A percentile compares a stretch with the other conserved stretches of the same genome.
These are phyloP conservation scores for Phytophthora rubi DNA, from an alignment of 352 stramenopile species.

Conservation along the genomic window DNA sequence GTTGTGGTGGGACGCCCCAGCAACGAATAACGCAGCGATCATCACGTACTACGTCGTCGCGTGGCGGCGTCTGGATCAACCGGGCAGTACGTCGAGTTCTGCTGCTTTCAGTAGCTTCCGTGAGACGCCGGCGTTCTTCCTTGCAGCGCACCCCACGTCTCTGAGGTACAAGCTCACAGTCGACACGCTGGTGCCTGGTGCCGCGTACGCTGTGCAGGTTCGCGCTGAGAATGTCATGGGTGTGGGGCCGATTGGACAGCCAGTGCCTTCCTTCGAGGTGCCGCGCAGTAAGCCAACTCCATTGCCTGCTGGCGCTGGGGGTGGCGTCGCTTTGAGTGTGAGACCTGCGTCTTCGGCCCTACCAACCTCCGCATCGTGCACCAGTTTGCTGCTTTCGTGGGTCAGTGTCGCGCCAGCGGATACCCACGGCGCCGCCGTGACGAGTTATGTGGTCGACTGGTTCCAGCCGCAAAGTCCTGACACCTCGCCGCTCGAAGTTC, in stretches of 20 bases:
- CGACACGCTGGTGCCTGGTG: conserved; percentile 43
- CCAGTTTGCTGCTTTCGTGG: conserved; percentile 61
- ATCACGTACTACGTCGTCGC: conserved; percentile 91
- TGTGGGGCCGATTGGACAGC: conserved; percentile 33
- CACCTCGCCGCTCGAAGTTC: conserved; percentile 56
- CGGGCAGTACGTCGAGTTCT: conserved; percentile 9
- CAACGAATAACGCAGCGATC: conserved; percentile 78
- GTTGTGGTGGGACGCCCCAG: conserved; percentile 89
- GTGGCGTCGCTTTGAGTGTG: conserved; percentile 62
- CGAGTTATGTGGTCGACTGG: conserved; percentile 81
- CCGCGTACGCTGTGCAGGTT: conserved; percentile 60
- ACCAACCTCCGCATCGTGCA: conserved; percentile 26
- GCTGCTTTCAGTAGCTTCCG: conserved; percentile 39
- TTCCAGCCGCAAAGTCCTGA: conserved; percentile 49
- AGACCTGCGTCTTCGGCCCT: conserved; percentile 39
- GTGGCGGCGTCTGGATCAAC: conserved; percentile 64
- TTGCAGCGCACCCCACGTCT: conserved; percentile 51
- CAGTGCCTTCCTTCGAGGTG: conserved; percentile 61
- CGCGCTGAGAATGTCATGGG: conserved; percentile 84
- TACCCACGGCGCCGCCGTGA: conserved; percentile 54
- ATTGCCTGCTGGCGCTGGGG: conserved; percentile 50
- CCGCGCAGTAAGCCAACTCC: conserved; percentile 59
- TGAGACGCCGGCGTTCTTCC: conserved; percentile 54
- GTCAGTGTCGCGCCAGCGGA: conserved; percentile 34
- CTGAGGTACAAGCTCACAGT: conserved; percentile 80